Base-by-base conservation (phyloP, 2,329 filamentous ascomycete genomes). In the Penicillium sp. region DNA sequence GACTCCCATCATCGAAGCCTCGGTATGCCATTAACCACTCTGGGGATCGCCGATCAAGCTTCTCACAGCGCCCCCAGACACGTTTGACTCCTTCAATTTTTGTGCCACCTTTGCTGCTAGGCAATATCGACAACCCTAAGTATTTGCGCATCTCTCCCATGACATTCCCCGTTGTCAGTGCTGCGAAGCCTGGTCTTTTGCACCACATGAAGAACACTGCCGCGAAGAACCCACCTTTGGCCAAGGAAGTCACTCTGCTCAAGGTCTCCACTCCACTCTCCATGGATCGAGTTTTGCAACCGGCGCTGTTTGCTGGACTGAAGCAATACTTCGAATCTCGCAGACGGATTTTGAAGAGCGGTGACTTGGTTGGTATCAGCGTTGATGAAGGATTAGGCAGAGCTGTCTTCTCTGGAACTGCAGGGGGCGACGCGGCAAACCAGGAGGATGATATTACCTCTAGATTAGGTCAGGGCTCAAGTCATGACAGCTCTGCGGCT, bases 231-330 rank as follows among this genome's bases (percentile, higher is more conserved):
- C 86, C 86, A 4, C 86, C 86, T 19, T 74, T 82, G 35, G 87
- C 87, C 0, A 87, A 85, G 63, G 93, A 97, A 68, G 90, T 98
- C 52, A 96, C 90, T 0, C 80, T 99, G 42, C 84, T 93, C 47
- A 95, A 96, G 65, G 86, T 99, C 43, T 88, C 92, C 11, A 96
- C 93, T 0, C 95, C 95, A 0, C 81, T 95, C 8, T 93, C 93
- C 0, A 93, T 90, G 3, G 93, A 98, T 68, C 84, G 91, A 46
- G 84, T 89, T 1, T 84, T 96, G 10, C 93, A 98, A 70, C 90
- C 91, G 7, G 90, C 90, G 4, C 83, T 98, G 4, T 88, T 98
- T 65, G 88, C 90, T 19, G 92, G 91, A 0, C 76, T 99, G 43
- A 97, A 97, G 72, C 86, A 87, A 39, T 89, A 97, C 70, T 97